Evolutionary conservation across 768 basidiomycete genomes (phyloP), one percentile per base, ranked within the genome.

Genomic region (Podaxis sp.): DNA sequence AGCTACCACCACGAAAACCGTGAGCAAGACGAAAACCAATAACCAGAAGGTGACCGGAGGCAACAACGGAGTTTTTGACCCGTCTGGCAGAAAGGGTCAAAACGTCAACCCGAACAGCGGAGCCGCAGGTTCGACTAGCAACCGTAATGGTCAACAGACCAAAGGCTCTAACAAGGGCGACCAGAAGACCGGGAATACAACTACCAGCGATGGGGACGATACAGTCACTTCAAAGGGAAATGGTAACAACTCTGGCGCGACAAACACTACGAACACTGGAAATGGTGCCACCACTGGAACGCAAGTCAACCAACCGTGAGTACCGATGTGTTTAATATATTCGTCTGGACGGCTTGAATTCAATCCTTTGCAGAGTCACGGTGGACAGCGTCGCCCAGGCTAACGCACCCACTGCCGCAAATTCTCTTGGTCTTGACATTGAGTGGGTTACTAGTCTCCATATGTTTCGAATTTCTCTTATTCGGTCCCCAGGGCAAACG

Each of bases 381-480:
- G 18, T 37, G 18, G 59, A 55, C 13, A 61, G 62, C n/a, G 57
- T 57, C 10, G 61, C 64, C 46, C 61, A 50, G 10, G 67, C 50
- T 62, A 66, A 21, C 10, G 55, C 67, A 3, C 63, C 64, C 16
- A 64, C 58, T 59, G 51, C 56, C 1, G 67, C 50, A 2, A 57
- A 82, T 65, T 79, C 82, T 38, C 70, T 86, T 21, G 82, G 79
- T 3, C 72, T 89, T 51, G 77, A 79, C 63, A 88, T 87, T 62
- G 80, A 88, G 78, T 87, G 62, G 59, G 81, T 70, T 5, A 5
- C 27, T 9, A 28, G 9, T 2, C 18, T 28, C 55, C 57, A 6
- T 56, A 25, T 23, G 58, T 42, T 58, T 82, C 82, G 64, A 76
- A 73, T 13, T 9, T 25, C 36, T 53, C 25, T 53, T 27, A 32